Conservation (phyloP, 2,329 filamentous ascomycete genomes). For the Trichophyton rubrum region DNA sequence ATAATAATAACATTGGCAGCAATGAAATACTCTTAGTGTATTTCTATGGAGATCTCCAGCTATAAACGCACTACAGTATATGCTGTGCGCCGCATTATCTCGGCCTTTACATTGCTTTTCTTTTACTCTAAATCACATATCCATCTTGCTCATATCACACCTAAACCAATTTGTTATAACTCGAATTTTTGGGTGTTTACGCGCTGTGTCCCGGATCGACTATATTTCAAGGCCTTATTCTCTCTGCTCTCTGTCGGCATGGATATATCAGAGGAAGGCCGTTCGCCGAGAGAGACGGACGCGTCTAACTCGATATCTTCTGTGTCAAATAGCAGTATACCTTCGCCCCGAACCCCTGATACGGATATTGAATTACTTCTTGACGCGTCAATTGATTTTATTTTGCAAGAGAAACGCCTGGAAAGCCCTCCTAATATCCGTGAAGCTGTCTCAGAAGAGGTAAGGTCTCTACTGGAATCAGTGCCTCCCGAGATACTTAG, state of each 20-base stretch:
- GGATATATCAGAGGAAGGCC: not conserved
- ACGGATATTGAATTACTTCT: not conserved
- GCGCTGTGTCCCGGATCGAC: not conserved
- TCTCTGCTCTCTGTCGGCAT: not conserved
- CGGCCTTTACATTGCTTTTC: not conserved
- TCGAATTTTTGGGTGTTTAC: not conserved
- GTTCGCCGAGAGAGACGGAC: not conserved
- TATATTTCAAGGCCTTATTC: not conserved
- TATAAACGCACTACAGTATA: not conserved
- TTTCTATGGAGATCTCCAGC: not conserved
- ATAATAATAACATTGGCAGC: not conserved
- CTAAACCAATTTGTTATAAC: not conserved
- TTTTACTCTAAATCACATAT: not conserved
- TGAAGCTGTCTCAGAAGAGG: not conserved
- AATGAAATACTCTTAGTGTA: not conserved
- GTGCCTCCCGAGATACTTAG: constrained; percentile 14
- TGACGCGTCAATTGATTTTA: not conserved
- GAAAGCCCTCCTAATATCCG: not conserved
- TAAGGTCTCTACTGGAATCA: constrained; percentile 6
- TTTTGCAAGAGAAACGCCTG: not conserved
- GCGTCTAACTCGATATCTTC: not conserved
- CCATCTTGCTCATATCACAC: not conserved
- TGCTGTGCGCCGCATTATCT: not conserved
- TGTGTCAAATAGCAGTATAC: not conserved
- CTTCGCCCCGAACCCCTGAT: not conserved